Percentiles rank a stretch among this genome's conserved stretches.
Evolutionary conservation across 257 asterid species (phyloP).

Genomic region (Ophiorrhiza pumila): DNA sequence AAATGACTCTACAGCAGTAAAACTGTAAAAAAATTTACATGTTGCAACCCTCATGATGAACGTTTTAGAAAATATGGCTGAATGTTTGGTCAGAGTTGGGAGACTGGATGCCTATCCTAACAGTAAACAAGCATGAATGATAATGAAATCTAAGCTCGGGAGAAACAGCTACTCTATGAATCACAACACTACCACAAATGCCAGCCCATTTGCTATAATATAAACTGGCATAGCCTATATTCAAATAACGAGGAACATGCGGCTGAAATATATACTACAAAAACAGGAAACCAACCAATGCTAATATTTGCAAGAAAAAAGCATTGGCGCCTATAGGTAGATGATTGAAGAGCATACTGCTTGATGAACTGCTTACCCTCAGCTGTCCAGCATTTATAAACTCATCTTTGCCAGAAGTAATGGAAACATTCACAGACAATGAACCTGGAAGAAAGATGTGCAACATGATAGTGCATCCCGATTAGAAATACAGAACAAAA

Average conservation of each 20-base stretch:
- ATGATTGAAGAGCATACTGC: constrained; percentile 13
- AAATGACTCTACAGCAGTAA: not conserved
- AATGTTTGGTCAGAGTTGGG: not conserved
- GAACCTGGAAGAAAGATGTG: constrained; percentile 53
- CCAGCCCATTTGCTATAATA: constrained; percentile 29
- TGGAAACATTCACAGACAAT: constrained; percentile 69
- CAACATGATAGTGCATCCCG: not conserved
- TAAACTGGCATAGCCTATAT: constrained; percentile 19
- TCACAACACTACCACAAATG: constrained; percentile 8
- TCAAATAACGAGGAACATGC: constrained; percentile 8
- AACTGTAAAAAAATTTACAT: not conserved
- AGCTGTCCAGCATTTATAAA: constrained; percentile 64
- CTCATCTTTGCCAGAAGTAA: constrained; percentile 75
- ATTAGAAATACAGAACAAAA: not conserved
- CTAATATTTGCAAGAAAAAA: constrained; percentile 22
- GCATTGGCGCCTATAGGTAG: constrained; percentile 13
- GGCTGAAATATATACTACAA: constrained; percentile 29
- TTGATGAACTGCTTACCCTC: constrained; percentile 55
- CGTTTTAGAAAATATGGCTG: not conserved
- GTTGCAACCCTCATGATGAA: not conserved
- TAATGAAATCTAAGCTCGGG: not conserved
- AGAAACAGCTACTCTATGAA: constrained; percentile 3
- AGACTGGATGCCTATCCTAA: not conserved
- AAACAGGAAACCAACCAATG: constrained; percentile 33
- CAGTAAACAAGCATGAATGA: not conserved